Conservation (phyloP, 1,139 yeast genomes). For the Saccharomyces pastorianus region DNA sequence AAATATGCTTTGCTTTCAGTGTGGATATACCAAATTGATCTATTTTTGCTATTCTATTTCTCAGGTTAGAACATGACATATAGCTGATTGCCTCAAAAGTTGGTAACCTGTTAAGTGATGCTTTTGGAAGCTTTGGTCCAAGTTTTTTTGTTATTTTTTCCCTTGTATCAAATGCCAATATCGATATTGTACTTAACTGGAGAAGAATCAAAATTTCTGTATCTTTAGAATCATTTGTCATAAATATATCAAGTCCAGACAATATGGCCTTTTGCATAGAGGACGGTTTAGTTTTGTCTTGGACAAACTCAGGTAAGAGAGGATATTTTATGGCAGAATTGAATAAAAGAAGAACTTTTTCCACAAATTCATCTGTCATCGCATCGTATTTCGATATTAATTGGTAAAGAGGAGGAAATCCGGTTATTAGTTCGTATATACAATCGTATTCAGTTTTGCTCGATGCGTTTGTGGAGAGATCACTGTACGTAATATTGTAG, state of each 20-base stretch:
- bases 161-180: constrained; percentile 54
- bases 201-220: constrained; percentile 42
- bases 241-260: constrained; percentile 37
- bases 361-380: constrained; percentile 35
- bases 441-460: constrained; percentile 49
- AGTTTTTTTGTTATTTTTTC: constrained; percentile 41
- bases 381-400: constrained; percentile 26
- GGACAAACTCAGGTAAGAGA: constrained; percentile 42
- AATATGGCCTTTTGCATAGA: constrained; percentile 47
- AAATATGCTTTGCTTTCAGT: constrained; percentile 41
- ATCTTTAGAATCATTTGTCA: constrained; percentile 28
- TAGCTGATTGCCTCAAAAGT: constrained; percentile 60
- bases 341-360: constrained; percentile 40
- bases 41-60: constrained; percentile 32
- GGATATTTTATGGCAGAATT: constrained; percentile 63
- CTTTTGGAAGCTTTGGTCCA: constrained; percentile 23
- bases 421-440: constrained; percentile 42
- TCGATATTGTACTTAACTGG: constrained; percentile 45
- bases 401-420: constrained; percentile 42
- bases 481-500: constrained; percentile 52
- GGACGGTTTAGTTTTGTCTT: constrained; percentile 46
- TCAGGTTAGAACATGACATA: constrained; percentile 40
- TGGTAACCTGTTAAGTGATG: constrained; percentile 43
- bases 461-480: constrained; percentile 33
- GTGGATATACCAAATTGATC: constrained; percentile 32